Evolutionary conservation across 129 eudicot species (phyloP).

Genomic region (Chrysanthemum lavandulifolium): DNA sequence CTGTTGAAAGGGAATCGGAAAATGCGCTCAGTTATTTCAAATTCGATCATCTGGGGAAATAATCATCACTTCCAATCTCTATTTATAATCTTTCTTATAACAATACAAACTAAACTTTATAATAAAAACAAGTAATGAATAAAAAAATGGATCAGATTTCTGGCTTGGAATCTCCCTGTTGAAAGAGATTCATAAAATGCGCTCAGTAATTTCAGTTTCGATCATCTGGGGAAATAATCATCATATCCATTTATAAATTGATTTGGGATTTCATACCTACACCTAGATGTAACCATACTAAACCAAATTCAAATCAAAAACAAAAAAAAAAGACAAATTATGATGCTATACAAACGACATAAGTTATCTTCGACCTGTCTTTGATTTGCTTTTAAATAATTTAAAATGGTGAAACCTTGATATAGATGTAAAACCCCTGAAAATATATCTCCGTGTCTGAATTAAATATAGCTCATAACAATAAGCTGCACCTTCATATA

Average conservation of each 20-base stretch:
- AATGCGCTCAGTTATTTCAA: not conserved
- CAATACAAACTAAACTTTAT: not conserved
- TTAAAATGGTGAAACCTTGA: too few relatives aligned
- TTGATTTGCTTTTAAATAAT: too few relatives aligned
- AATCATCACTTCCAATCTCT: conserved; percentile 10
- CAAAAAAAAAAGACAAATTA: too few relatives aligned
- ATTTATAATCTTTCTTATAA: not conserved
- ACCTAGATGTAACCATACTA: not conserved
- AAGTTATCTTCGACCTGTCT: too few relatives aligned
- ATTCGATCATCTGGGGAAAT: conserved; percentile 21
- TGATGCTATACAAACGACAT: too few relatives aligned
- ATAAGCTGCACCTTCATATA: not conserved
- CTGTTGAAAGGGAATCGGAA: not conserved
- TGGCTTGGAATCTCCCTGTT: not conserved
- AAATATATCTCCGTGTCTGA: not conserved
- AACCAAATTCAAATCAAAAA: too few relatives aligned
- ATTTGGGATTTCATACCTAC: not conserved
- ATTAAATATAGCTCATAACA: too few relatives aligned
- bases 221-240: conserved; percentile 23
- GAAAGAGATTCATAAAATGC: not conserved
- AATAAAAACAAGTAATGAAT: not conserved
- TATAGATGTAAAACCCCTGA: too few relatives aligned
- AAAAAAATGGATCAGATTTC: conserved; percentile 14
- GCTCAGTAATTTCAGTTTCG: conserved; percentile 24
- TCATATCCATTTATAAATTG: conserved; percentile 5